These are phyloP conservation scores for Starmerella kuoi DNA, from an alignment of 805 yeast genomes.

Conservation along the genomic window DNA sequence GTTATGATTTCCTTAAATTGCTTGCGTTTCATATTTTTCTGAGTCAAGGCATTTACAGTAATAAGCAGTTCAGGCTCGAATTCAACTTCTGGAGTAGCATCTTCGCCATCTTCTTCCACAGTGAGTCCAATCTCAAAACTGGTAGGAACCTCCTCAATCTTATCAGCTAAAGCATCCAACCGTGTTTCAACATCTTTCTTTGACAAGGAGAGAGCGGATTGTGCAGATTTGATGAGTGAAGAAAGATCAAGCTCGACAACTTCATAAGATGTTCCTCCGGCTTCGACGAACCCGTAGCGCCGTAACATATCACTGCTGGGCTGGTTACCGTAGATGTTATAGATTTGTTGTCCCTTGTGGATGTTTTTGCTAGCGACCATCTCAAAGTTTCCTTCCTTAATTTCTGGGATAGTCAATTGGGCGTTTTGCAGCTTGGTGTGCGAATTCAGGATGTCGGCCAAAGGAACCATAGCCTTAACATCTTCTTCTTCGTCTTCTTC, in stretches of 20 bases:
- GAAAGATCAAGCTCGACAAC: slow-evolving; percentile 51
- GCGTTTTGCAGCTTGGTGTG: slow-evolving; percentile 72
- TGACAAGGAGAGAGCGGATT: not conserved
- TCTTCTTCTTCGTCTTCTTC: slow-evolving; percentile 30
- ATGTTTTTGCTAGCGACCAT: slow-evolving; percentile 62
- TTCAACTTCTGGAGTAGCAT: slow-evolving; percentile 11
- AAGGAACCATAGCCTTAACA: slow-evolving; percentile 77
- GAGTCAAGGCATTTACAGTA: slow-evolving; percentile 7
- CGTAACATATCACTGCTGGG: slow-evolving; percentile 80
- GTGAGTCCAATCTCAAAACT: slow-evolving; percentile 13
- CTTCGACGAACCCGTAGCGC: slow-evolving; percentile 83
- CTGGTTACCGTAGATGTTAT: slow-evolving; percentile 71
- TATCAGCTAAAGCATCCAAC: slow-evolving; percentile 6
- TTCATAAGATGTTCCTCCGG: slow-evolving; percentile 58
- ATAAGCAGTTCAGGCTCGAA: slow-evolving; percentile 19
- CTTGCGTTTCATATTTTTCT: slow-evolving; percentile 12
- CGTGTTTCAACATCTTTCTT: slow-evolving; percentile 1
- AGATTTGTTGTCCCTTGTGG: slow-evolving; percentile 56
- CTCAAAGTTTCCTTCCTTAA: slow-evolving; percentile 33
- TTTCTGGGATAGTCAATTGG: slow-evolving; percentile 40
- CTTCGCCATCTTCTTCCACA: slow-evolving; percentile 11
- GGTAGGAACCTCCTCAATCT: slow-evolving; percentile 10
- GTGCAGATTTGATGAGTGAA: slow-evolving; percentile 3
- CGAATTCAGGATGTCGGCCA: slow-evolving; percentile 84
- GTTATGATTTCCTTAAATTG: slow-evolving; percentile 4